Percentiles rank a stretch among this genome's conserved stretches.
These are phyloP conservation scores for Aspergillus funiculosus DNA, from an alignment of 495 filamentous ascomycete species.

Conservation along the genomic window DNA sequence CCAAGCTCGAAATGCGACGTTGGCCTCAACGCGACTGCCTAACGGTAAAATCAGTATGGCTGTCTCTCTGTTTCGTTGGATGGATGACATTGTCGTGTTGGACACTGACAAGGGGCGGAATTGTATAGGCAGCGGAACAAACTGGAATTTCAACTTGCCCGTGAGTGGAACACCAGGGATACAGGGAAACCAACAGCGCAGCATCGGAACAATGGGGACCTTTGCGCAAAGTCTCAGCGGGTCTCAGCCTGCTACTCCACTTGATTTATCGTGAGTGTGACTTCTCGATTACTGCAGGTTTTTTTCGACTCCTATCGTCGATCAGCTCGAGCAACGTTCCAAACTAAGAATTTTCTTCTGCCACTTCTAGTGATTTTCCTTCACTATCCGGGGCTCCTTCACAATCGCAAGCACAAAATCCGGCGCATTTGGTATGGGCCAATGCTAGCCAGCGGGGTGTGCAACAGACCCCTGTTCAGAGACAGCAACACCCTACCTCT, in stretches of 20 bases:
- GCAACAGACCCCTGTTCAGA: conserved; percentile 59
- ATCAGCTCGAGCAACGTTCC: conserved; percentile 6
- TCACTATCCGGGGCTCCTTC: conserved; percentile 69
- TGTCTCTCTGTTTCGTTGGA: conserved; percentile 7
- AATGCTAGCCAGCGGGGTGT: conserved; percentile 50
- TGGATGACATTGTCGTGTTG: conserved; percentile 1
- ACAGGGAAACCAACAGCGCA: conserved; percentile 54
- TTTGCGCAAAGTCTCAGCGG: conserved; percentile 79
- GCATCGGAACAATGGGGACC: conserved; percentile 56
- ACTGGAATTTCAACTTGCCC: conserved; percentile 72
- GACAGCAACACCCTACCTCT: conserved; percentile 54
- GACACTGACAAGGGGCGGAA: conserved; percentile 34
- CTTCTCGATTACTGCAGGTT: not conserved
- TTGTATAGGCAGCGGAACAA: conserved; percentile 55
- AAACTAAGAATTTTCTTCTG: conserved; percentile 17
- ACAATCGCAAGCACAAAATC: conserved; percentile 53
- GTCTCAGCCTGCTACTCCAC: conserved; percentile 65
- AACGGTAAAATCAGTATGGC: conserved; percentile 69
- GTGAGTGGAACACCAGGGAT: conserved; percentile 61
- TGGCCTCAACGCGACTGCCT: conserved; percentile 63
- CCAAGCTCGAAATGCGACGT: conserved; percentile 51
- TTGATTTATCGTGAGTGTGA: conserved; percentile 74
- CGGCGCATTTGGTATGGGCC: conserved; percentile 62
- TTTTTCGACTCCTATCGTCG: conserved; percentile 6
- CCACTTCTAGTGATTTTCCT: conserved; percentile 66